These are phyloP conservation scores for Pleurotus citrinopileatus DNA, from an alignment of 768 basidiomycete species.

Conservation along the genomic window DNA sequence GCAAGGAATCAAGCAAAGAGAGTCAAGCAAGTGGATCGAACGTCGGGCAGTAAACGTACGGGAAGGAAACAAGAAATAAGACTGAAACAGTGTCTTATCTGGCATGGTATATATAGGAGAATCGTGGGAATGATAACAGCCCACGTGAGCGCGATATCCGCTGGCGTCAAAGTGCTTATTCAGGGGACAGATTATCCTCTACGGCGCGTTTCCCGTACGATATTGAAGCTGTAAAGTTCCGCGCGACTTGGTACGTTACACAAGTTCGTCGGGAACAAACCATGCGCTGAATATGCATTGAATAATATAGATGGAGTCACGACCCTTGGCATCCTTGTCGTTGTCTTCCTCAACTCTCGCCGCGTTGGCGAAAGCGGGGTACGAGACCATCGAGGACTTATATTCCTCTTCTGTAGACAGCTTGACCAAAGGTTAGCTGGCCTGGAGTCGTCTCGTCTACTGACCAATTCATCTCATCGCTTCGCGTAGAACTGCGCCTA, in stretches of 20 bases:
- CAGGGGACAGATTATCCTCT: too few species aligned
- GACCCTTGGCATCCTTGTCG: conserved; percentile 43
- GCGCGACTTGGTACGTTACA: too few species aligned
- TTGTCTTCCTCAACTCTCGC: conserved; percentile 44
- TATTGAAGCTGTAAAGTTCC: too few species aligned
- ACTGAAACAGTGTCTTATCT: neutral
- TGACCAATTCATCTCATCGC: neutral
- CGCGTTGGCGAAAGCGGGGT: conserved; percentile 51
- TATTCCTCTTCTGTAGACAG: conserved; percentile 36
- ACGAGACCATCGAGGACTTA: conserved; percentile 56
- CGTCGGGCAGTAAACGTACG: neutral
- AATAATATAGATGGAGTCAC: conserved; percentile 19
- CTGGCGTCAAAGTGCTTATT: neutral
- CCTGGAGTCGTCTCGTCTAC: neutral
- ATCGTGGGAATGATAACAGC: neutral
- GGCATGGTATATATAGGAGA: neutral
- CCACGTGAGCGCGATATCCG: neutral
- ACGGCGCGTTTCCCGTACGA: too few species aligned
- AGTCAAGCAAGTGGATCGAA: neutral
- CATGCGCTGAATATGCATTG: neutral
- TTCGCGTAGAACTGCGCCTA: conserved; percentile 49
- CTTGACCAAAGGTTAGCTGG: conserved; percentile 46
- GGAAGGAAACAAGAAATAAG: neutral
- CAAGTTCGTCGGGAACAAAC: too few species aligned
- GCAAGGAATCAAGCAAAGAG: neutral